Conservation (phyloP, 2,329 filamentous ascomycete genomes). For the Escovopsis sp. region DNA sequence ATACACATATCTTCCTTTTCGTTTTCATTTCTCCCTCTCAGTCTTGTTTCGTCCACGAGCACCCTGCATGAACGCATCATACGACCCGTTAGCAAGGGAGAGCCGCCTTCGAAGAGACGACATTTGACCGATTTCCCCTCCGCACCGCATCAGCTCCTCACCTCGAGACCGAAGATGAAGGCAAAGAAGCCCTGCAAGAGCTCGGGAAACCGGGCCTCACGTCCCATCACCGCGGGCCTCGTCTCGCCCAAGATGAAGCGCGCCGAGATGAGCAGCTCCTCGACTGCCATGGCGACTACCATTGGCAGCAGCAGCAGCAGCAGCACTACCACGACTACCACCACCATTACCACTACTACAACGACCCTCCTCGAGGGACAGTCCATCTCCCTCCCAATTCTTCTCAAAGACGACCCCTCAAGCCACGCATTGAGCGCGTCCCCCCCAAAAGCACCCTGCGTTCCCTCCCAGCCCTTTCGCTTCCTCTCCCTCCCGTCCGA, state of each 20-base stretch:
- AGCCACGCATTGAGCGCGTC: slow-evolving; percentile 12
- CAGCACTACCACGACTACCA: slow-evolving; percentile 21
- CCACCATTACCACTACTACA: slow-evolving; percentile 13
- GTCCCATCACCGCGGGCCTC: slow-evolving; percentile 10
- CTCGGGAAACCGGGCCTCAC: slow-evolving; percentile 5
- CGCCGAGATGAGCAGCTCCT: background rate
- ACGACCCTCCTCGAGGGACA: slow-evolving; percentile 25
- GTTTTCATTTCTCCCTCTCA: no score
- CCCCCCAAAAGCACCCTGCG: slow-evolving; percentile 15
- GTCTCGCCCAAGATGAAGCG: slow-evolving; percentile 2
- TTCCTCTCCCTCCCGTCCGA: slow-evolving; percentile 57
- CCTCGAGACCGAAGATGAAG: no score
- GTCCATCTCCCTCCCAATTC: slow-evolving; percentile 24
- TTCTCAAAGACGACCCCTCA: slow-evolving; percentile 15
- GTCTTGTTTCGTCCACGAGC: no score
- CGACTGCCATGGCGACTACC: slow-evolving; percentile 16
- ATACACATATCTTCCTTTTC: no score
- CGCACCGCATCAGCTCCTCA: no score
- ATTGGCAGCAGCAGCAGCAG: slow-evolving; percentile 19
- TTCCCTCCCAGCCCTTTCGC: slow-evolving; percentile 34
- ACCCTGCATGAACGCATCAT: no score
- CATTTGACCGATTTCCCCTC: no score
- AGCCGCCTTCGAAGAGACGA: no score
- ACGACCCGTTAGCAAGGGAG: no score
- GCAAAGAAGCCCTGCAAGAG: slow-evolving; percentile 11